Conservation (phyloP, 2,329 filamentous ascomycete species). For the Diaporthe ampelina region DNA sequence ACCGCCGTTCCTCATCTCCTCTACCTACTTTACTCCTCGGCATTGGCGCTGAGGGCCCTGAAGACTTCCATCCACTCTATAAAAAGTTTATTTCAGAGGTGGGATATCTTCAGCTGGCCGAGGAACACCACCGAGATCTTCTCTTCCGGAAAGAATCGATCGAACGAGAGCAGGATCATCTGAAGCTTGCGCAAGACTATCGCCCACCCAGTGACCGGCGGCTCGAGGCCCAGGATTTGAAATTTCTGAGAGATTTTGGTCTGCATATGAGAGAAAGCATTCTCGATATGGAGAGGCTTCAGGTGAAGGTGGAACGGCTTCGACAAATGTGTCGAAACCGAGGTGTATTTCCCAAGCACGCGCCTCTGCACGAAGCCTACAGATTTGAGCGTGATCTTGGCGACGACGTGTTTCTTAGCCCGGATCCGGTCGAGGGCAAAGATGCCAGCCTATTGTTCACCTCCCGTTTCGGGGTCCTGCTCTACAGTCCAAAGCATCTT, state of each 20-base stretch:
- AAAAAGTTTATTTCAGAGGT: constrained; percentile 58
- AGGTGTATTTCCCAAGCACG: constrained; percentile 58
- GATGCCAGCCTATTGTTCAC: constrained; percentile 53
- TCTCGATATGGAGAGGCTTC: constrained; percentile 51
- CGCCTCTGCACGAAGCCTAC: constrained; percentile 55
- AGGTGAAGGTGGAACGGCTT: constrained; percentile 52
- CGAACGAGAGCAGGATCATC: constrained; percentile 52
- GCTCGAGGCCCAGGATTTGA: constrained; percentile 55
- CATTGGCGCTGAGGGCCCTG: constrained; percentile 45
- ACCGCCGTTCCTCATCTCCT: constrained; percentile 35
- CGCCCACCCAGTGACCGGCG: constrained; percentile 43
- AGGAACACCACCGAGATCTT: constrained; percentile 63
- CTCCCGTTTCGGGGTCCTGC: constrained; percentile 58
- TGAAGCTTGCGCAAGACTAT: constrained; percentile 37
- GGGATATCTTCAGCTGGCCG: constrained; percentile 61
- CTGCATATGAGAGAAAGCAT: constrained; percentile 51
- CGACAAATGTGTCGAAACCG: constrained; percentile 57
- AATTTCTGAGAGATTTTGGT: constrained; percentile 61
- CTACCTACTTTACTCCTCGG: constrained; percentile 45
- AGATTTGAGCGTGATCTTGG: constrained; percentile 54
- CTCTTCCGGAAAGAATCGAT: constrained; percentile 55
- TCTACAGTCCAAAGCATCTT: constrained; percentile 64
- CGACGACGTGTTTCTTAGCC: constrained; percentile 59
- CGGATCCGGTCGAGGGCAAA: constrained; percentile 33
- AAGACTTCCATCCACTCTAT: constrained; percentile 63